Evolutionary conservation across 768 basidiomycete genomes (phyloP), one percentile per base, ranked within the genome.

Genomic region (Candolleomyces eurysporus): DNA sequence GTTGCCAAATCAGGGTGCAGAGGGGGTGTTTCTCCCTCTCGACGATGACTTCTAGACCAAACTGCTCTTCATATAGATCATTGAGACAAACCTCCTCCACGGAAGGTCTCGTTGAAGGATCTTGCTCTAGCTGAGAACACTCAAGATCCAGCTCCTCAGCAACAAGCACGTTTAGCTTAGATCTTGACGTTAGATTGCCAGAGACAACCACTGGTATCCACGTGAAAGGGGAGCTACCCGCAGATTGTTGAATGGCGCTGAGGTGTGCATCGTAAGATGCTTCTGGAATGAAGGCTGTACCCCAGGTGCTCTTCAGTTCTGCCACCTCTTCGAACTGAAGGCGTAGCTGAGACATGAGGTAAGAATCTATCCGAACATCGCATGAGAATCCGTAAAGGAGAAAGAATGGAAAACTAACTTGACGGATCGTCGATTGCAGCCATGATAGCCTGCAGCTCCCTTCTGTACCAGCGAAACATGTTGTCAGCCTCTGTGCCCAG

Each of bases 391-490:
- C 9, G 8, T 14, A 13, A 32, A 32, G 9, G n/a, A 64, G 60
- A n/a, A 49, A 61, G 30, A 56, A 21, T 11, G 22, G n/a, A n/a
- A 26, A 30, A 64, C 65, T 51, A 48, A 74, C 73, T 65, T 3
- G 36, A 13, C 26, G 67, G 66, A 7, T 57, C 32, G 11, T 48
- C 32, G 1, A 74, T 39, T 1, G 70, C 68, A 13, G 67, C 26
- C 43, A 69, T 71, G 0, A 76, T 56, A 0, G 69, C 66, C 0
- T 56, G 43, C 0, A 78, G 55, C 54, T 79, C 75, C 3, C 59
- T 45, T 0, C 69, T 64, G 58, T 71, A 77, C 76, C 77, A 80
- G 0, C 60, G 48, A 30, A 71, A 75, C 0, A 79, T 63, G 26
- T 79, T 77, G 48, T 76, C 69, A 0, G 72, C 69, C 57, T 78